phyloP scores from a whole-genome alignment of 768 basidiomycete species.

The Sarcodon aspratus region DNA sequence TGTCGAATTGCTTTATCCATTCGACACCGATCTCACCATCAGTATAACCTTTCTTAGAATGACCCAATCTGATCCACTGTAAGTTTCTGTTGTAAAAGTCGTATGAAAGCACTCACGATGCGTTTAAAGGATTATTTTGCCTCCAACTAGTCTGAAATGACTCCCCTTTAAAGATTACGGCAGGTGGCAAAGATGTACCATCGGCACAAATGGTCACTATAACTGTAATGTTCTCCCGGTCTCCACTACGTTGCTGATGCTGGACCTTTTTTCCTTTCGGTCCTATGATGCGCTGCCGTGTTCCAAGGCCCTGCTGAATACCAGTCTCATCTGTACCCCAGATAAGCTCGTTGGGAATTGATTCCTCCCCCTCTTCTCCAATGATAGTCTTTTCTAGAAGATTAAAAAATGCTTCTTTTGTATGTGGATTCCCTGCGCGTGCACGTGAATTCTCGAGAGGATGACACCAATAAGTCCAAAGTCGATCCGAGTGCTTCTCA shows the following conservation, averaged over 20 bases:
- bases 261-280: slow-evolving; percentile 7
- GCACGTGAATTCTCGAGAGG: slow-evolving; percentile 24
- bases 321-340: slow-evolving; percentile 27
- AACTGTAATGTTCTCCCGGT: slow-evolving; percentile 27
- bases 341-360: slow-evolving; percentile 12
- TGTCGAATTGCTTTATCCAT: slow-evolving; percentile 30
- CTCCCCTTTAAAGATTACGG: slow-evolving; percentile 29
- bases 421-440: slow-evolving; percentile 23
- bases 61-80: slow-evolving; percentile 8
- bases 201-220: slow-evolving; percentile 31
- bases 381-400: slow-evolving; percentile 17
- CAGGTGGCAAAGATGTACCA: slow-evolving; percentile 24
- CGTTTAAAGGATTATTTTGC: slow-evolving; percentile 27
- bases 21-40: slow-evolving; percentile 23
- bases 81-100: slow-evolving; percentile 1
- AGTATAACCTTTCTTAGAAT: slow-evolving; percentile 22
- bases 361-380: slow-evolving; percentile 9
- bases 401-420: slow-evolving; percentile 22
- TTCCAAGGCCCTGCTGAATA: slow-evolving; percentile 15
- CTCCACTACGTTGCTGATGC: slow-evolving; percentile 23
- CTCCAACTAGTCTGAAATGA: slow-evolving; percentile 24
- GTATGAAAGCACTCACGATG: slow-evolving; percentile 19
- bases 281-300: slow-evolving; percentile 7
- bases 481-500: too few relatives aligned
- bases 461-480: too few relatives aligned